Evolutionary conservation across 2,329 filamentous ascomycete genomes (phyloP).

Genomic region (Cytospora chrysosperma): DNA sequence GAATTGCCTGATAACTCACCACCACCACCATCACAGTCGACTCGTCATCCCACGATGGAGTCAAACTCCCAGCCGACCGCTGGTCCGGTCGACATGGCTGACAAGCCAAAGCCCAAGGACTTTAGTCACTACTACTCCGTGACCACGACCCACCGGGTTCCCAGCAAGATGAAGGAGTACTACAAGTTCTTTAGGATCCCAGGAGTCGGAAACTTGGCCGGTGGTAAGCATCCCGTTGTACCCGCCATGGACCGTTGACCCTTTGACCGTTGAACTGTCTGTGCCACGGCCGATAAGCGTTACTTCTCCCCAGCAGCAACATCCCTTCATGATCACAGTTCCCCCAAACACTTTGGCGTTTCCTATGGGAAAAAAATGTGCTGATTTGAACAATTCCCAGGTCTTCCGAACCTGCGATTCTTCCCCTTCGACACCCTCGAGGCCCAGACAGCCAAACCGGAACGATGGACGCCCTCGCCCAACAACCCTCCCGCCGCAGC

Average conservation of each 20-base stretch:
- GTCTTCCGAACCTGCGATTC: conserved; percentile 75
- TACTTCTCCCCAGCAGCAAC: conserved; percentile 11
- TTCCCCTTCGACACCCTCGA: conserved; percentile 93
- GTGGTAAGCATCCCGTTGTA: no score
- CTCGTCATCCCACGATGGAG: conserved; percentile 12
- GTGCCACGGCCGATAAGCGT: conserved; percentile 14
- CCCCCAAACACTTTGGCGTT: neutral
- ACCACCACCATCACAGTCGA: no score
- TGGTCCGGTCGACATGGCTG: conserved; percentile 25
- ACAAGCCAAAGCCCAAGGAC: conserved; percentile 59
- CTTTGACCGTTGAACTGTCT: neutral
- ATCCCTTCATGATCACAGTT: neutral
- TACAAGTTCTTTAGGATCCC: conserved; percentile 79
- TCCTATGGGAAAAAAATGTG: neutral
- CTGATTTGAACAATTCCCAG: conserved; percentile 42
- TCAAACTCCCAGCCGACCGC: conserved; percentile 14
- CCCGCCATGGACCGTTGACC: no score
- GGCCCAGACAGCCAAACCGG: conserved; percentile 71
- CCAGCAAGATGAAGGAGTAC: conserved; percentile 73
- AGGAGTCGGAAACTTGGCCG: conserved; percentile 61
- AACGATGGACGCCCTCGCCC: conserved; percentile 70
- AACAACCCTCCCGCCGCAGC: conserved; percentile 49
- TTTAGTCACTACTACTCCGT: conserved; percentile 77
- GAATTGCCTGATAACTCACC: neutral
- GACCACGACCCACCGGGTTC: conserved; percentile 61